Base-by-base conservation (phyloP, 2,329 filamentous ascomycete genomes). In the Bimuria novae-zelandiae region DNA sequence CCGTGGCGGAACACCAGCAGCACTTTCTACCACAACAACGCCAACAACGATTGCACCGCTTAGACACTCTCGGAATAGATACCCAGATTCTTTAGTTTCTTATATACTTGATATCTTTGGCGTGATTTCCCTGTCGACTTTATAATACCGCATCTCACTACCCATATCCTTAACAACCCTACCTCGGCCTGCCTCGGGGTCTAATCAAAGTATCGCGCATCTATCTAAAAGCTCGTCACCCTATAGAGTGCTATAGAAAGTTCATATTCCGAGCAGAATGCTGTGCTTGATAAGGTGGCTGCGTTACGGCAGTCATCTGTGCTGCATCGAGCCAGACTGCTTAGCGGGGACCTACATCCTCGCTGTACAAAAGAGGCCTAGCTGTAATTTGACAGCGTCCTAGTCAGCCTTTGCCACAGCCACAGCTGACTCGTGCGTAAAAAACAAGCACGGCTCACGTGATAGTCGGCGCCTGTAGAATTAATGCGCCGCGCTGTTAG, bases 391-490 rank as follows among this genome's bases (percentile, higher is more conserved):
- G 29, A 27, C 27, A 27, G 30, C 22, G 48, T 29, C n/a, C 11
- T 25, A 12, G 17, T 40, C 17, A 21, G 17, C 21, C 10, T 21
- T 17, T 17, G 17, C 19, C 22, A 19, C 48, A 51, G 48, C 37
- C 39, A 51, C 37, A 51, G 27, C 48, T 51, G 48, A 51, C 48
- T 51, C 37, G 39, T 51, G 39, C 35, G 37, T 21, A 21, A 17
- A 7, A 50, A 37, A 17, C 37, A 17, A 22, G 17, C 33, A 19
- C 14, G 11, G 14, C 19, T 35, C 33, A 51, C 39, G 27, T 51
- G 48, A 51, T 29, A 44, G 29, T 36, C 23, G 32, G 17, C 48
- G 48, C 29, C 30, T 44, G 23, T 30, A 16, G 33, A 25, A 17
- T 33, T 30, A 21, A 43, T 19, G 6, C 11, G 35, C 14, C 17